Conservation (phyloP, 2,329 filamentous ascomycete species). For the Aspergillus transmontanensis region DNA sequence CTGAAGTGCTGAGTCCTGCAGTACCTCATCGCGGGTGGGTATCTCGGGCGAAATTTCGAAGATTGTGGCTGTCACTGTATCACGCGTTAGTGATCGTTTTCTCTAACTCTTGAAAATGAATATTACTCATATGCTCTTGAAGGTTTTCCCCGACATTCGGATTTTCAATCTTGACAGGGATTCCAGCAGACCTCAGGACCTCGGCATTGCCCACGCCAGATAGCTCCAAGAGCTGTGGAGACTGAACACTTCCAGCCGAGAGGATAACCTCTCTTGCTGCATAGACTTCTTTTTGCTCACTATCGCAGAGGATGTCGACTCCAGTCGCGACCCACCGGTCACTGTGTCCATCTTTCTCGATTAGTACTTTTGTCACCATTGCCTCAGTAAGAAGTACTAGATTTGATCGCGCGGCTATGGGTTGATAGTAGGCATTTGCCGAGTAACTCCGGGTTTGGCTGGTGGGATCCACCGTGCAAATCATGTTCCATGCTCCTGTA, state of each 20-base stretch:
- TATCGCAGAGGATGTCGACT: conserved; percentile 44
- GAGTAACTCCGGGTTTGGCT: conserved; percentile 44
- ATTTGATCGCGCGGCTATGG: conserved; percentile 45
- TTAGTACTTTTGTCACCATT: conserved; percentile 49
- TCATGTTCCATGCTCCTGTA: conserved; percentile 42
- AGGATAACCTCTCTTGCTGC: conserved; percentile 58
- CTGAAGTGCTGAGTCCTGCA: conserved; percentile 7
- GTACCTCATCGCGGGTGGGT: conserved; percentile 19
- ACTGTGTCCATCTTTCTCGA: conserved; percentile 35
- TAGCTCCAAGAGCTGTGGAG: conserved; percentile 62
- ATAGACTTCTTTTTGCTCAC: conserved; percentile 36
- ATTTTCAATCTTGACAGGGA: conserved; percentile 49
- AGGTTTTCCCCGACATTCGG: conserved; percentile 53
- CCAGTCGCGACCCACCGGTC: conserved; percentile 38
- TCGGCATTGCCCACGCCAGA: conserved; percentile 60
- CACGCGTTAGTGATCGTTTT: conserved; percentile 15
- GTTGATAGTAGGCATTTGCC: conserved; percentile 44
- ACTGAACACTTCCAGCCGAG: conserved; percentile 60
- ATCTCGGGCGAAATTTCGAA: conserved; percentile 28
- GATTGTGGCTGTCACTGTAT: conserved; percentile 27
- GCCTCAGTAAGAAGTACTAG: conserved; percentile 53
- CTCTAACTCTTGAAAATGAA: too few species aligned
- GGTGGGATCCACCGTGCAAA: conserved; percentile 31
- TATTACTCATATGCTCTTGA: conserved; percentile 48
- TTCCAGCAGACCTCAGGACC: conserved; percentile 45